These are phyloP conservation scores for Eucalyptus sideroxylon DNA, from an alignment of 345 rosid species.

Conservation along the genomic window DNA sequence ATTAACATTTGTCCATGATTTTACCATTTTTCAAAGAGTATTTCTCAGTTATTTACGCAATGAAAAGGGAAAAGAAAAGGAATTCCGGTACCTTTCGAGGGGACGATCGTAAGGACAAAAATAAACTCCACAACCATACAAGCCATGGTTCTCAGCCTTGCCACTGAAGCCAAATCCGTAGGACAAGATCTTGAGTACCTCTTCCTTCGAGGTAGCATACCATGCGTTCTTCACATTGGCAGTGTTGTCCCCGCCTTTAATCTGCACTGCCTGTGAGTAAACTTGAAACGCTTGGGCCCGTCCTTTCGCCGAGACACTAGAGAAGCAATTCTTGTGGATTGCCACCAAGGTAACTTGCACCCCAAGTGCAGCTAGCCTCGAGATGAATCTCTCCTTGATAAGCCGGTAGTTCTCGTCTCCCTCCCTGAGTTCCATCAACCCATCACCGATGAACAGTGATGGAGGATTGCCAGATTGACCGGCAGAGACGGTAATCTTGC, in stretches of 20 bases:
- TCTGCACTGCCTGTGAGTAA: conserved; percentile 33
- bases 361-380: conserved; percentile 26
- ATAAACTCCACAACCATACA: conserved; percentile 54
- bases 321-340: conserved; percentile 28
- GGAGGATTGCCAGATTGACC: neutral
- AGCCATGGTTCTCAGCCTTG: conserved; percentile 13
- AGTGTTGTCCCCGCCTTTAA: conserved; percentile 30
- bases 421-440: conserved; percentile 21
- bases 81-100: conserved; percentile 34
- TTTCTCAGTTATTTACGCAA: neutral
- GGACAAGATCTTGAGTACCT: conserved; percentile 26
- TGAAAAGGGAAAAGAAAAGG: neutral
- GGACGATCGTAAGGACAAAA: conserved; percentile 52
- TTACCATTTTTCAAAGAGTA: neutral
- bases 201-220: conserved; percentile 39
- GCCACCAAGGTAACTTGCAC: conserved; percentile 20
- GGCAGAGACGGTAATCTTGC: conserved; percentile 27
- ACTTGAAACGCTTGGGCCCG: conserved; percentile 45
- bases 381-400: conserved; percentile 24
- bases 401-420: conserved; percentile 40
- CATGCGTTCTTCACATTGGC: conserved; percentile 59
- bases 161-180: conserved; percentile 43
- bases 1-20: neutral
- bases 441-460: neutral
- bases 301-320: conserved; percentile 24